Conservation (phyloP, 177 flowering plant genomes). For the Vitis hybrid region DNA sequence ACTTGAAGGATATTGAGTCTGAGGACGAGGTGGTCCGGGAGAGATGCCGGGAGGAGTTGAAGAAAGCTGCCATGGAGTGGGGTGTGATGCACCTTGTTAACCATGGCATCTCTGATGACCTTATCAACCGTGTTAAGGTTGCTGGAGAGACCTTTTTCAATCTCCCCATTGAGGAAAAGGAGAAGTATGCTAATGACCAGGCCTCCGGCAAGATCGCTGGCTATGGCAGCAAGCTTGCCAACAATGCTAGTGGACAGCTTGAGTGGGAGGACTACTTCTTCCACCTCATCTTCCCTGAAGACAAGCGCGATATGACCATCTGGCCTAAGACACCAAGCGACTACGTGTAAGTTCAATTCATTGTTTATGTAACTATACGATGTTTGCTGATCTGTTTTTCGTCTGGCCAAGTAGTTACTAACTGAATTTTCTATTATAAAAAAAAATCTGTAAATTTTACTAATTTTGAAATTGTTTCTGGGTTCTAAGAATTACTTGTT, state of each 20-base stretch:
- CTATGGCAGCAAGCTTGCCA: slow-evolving; percentile 92
- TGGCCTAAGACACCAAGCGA: slow-evolving; percentile 81
- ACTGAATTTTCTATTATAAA: too few species aligned
- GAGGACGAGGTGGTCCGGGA: slow-evolving; percentile 45
- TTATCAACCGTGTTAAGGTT: slow-evolving; percentile 50
- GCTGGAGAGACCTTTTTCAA: slow-evolving; percentile 73
- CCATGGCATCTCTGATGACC: slow-evolving; percentile 75
- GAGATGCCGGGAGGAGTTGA: slow-evolving; percentile 50
- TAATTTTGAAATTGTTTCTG: neutral
- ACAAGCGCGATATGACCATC: slow-evolving; percentile 65
- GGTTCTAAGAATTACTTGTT: neutral
- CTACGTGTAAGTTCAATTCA: slow-evolving; percentile 55
- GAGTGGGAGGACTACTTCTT: slow-evolving; percentile 98
- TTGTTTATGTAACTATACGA: too few species aligned
- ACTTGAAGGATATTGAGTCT: slow-evolving; percentile 47
- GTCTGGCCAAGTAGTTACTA: too few species aligned
- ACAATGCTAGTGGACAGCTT: slow-evolving; percentile 69
- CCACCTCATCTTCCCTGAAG: slow-evolving; percentile 72
- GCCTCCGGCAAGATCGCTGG: slow-evolving; percentile 75
- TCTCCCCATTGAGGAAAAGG: slow-evolving; percentile 77
- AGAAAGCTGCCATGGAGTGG: slow-evolving; percentile 72
- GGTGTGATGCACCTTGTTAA: slow-evolving; percentile 89
- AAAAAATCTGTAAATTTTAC: too few species aligned
- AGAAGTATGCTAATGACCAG: slow-evolving; percentile 76
- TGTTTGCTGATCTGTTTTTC: too few species aligned